Base-by-base conservation (phyloP, 2,329 filamentous ascomycete genomes). In the Venturia pyrina region DNA sequence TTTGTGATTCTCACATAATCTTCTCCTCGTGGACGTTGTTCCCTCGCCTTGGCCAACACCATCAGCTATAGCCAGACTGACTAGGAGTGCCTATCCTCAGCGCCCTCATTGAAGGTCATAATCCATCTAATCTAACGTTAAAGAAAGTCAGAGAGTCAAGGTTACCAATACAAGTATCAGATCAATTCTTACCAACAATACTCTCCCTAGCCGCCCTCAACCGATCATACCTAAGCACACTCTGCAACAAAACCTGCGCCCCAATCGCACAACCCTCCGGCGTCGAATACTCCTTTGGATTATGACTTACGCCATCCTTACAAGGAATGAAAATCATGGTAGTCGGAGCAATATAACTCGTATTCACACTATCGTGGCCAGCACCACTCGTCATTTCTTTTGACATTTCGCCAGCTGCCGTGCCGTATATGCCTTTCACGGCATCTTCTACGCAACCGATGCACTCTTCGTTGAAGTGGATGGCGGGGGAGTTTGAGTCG, bases 251-350 rank as follows among this genome's bases (percentile, higher is more conserved):
- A 8, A 85, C 77, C 74, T 81, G 76, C 57, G 83, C 81, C 13
- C 84, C 84, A 57, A 81, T 78, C 4, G 80, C 79, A 70, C 84
- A 88, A 71, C 88, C 84, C 60, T 86, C 84, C 0, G 81, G 79
- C 53, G 80, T 82, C 46, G 83, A 84, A 70, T 85, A 88, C 71
- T 88, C 86, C 57, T 82, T 79, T 1, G 86, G 86, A 70, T 87
- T 83, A 71, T 88, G 86, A 70, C 83, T 87, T 24, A 88, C 75
- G 0, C 86, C 86, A 69, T 86, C 82, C 71, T 79, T 82, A 68
- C 84, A 87, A 5, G 85, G 85, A 21, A 87, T 83, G 69, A 89
- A 89, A 37, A 88, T 85, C 86, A 89, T 88, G 56, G 83, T 82
- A 1, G 85, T 87, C 19, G 86, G 86, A 57, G 83, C 84, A 46